Evolutionary conservation across 2,329 filamentous ascomycete species (phyloP).

Genomic region (Cucurbitaria berberidis): DNA sequence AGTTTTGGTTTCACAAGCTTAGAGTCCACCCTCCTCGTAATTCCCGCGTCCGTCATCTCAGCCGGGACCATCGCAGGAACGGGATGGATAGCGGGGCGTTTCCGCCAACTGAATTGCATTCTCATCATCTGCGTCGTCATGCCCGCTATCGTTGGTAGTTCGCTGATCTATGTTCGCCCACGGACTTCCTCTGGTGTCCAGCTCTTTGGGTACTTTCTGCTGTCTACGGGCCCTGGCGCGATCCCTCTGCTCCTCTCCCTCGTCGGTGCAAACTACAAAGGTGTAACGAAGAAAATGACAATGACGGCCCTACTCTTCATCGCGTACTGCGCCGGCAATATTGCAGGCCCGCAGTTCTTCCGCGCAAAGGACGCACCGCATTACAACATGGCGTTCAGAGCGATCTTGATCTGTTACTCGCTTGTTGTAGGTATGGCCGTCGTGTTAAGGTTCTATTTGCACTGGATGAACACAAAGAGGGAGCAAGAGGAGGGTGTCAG

Average conservation of each 20-base stretch:
- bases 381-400: constrained; percentile 24
- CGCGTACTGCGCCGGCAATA: constrained; percentile 44
- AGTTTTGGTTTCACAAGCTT: constrained; percentile 52
- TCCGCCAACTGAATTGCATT: constrained; percentile 19
- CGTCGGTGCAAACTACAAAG: constrained; percentile 29
- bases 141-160: constrained; percentile 18
- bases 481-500: constrained; percentile 25
- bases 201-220: constrained; percentile 30
- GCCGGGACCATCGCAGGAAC: constrained; percentile 19
- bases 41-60: constrained; percentile 25
- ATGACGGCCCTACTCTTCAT: constrained; percentile 45
- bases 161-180: constrained; percentile 19
- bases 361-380: constrained; percentile 21
- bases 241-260: constrained; percentile 30
- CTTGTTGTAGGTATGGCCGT: constrained; percentile 40
- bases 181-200: constrained; percentile 20
- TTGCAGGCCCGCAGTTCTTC: constrained; percentile 41
- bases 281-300: constrained; percentile 49
- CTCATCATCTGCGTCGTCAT: constrained; percentile 21
- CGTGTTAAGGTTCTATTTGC: constrained; percentile 23
- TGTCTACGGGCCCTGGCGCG: constrained; percentile 25
- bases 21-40: constrained; percentile 42
- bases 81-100: constrained; percentile 21
- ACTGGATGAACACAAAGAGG: constrained; percentile 27
- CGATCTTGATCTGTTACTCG: constrained; percentile 43